These are phyloP conservation scores for Brasenia schreberi DNA, from an alignment of 164 flowering plant species.

Conservation along the genomic window DNA sequence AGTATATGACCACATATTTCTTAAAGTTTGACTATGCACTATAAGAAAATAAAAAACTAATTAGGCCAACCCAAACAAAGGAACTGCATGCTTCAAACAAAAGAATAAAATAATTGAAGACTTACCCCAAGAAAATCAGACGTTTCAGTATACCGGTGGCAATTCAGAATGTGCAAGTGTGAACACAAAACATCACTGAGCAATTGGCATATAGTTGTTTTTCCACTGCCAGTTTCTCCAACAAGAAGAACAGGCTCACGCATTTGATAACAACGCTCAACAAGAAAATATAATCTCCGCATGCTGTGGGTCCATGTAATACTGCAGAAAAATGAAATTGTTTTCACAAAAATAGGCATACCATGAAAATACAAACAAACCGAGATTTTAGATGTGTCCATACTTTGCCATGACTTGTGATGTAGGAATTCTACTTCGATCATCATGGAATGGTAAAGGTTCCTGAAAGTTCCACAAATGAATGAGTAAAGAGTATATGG, in stretches of 20 bases:
- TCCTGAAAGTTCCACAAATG: too few relatives aligned
- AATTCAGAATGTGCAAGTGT: constrained; percentile 68
- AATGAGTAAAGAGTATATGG: not conserved
- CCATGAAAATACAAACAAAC: too few relatives aligned
- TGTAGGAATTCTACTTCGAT: too few relatives aligned
- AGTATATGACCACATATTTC: not conserved
- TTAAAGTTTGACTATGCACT: not conserved
- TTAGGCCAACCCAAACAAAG: not conserved
- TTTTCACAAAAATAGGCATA: too few relatives aligned
- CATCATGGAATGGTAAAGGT: too few relatives aligned
- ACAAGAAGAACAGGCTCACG: constrained; percentile 97
- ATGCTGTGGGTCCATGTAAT: constrained; percentile 64
- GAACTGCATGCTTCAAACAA: not conserved
- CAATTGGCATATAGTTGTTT: constrained; percentile 87
- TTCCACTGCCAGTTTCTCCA: constrained; percentile 99
- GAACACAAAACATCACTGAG: constrained; percentile 39
- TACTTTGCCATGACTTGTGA: too few relatives aligned
- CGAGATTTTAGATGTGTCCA: too few relatives aligned
- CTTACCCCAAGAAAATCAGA: constrained; percentile 95
- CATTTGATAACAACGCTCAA: constrained; percentile 62
- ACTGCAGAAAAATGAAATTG: constrained; percentile 19
- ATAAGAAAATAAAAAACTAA: not conserved
- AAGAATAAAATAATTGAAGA: not conserved
- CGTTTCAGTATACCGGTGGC: constrained; percentile 93
- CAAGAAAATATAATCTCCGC: constrained; percentile 68